Conservation (phyloP, 306 rosid species). For the Casuarina cunninghamiana region DNA sequence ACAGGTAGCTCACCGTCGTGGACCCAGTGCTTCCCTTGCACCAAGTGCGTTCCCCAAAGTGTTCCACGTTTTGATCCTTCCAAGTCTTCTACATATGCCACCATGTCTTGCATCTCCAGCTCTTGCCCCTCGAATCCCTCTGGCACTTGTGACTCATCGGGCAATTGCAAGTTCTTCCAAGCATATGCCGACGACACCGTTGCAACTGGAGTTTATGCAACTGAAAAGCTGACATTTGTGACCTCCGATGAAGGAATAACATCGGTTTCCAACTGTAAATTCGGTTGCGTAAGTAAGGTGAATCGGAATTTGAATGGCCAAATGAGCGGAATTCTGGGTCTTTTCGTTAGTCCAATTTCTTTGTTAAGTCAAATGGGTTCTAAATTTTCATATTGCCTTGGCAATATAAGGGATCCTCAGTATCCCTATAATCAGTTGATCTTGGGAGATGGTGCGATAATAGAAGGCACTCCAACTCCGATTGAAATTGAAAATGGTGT, state of each 20-base stretch:
- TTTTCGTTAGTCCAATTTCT: constrained; percentile 16
- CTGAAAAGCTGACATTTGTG: constrained; percentile 32
- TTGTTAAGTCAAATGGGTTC: constrained; percentile 33
- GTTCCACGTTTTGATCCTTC: constrained; percentile 33
- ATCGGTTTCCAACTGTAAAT: neutral
- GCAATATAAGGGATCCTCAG: constrained; percentile 30
- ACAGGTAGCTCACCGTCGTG: constrained; percentile 39
- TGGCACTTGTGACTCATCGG: neutral
- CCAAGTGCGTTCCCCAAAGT: constrained; percentile 23
- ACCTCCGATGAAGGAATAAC: constrained; percentile 35
- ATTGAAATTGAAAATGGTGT: constrained; percentile 9
- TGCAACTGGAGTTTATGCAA: constrained; percentile 25
- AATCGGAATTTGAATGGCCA: neutral
- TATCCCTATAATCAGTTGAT: constrained; percentile 41
- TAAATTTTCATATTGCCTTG: constrained; percentile 49
- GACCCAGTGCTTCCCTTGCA: constrained; percentile 52
- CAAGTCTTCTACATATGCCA: constrained; percentile 35
- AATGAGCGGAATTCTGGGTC: constrained; percentile 45
- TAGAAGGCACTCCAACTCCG: constrained; percentile 42
- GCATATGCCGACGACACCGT: constrained; percentile 19
- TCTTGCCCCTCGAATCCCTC: no score
- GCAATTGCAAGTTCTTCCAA: neutral
- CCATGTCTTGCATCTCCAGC: neutral
- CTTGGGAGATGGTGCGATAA: constrained; percentile 44
- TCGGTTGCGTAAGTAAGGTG: constrained; percentile 36